A percentile compares a stretch with the other conserved stretches of the same genome.
These are phyloP conservation scores for Penicillium sp. DNA, from an alignment of 2,329 filamentous ascomycete genomes.

Conservation along the genomic window DNA sequence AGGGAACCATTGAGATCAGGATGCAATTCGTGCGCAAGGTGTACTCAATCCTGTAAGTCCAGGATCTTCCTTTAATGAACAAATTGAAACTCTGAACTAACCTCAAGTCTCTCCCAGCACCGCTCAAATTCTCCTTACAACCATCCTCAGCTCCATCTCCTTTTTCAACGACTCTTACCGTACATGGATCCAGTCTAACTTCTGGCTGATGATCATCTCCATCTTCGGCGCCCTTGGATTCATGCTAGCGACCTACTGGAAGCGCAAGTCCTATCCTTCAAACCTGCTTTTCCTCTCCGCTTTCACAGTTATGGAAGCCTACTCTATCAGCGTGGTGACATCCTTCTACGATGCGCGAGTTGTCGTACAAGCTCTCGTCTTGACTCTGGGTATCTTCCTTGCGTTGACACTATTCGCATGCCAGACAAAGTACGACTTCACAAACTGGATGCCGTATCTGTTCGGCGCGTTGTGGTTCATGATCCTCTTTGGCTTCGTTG, in stretches of 20 bases:
- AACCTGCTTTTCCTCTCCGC: slow-evolving; percentile 89
- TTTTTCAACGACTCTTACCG: slow-evolving; percentile 83
- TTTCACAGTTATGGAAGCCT: slow-evolving; percentile 91
- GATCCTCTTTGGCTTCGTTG: slow-evolving; percentile 90
- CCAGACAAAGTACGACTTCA: slow-evolving; percentile 98
- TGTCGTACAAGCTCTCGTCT: slow-evolving; percentile 84
- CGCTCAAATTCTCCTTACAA: slow-evolving; percentile 86
- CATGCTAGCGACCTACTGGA: slow-evolving; percentile 89
- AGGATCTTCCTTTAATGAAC: background rate
- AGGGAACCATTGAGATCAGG: slow-evolving; percentile 91
- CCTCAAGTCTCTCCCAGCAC: slow-evolving; percentile 51
- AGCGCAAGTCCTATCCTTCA: slow-evolving; percentile 90
- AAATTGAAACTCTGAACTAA: background rate
- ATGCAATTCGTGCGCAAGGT: slow-evolving; percentile 98
- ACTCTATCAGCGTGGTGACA: slow-evolving; percentile 87
- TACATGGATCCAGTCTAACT: slow-evolving; percentile 80
- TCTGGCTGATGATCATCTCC: slow-evolving; percentile 83
- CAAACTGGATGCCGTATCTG: slow-evolving; percentile 92
- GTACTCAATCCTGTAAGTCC: slow-evolving; percentile 79
- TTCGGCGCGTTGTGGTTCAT: slow-evolving; percentile 88
- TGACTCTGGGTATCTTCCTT: slow-evolving; percentile 71
- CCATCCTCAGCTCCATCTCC: slow-evolving; percentile 74
- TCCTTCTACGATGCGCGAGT: slow-evolving; percentile 83
- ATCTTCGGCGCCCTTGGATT: slow-evolving; percentile 80
- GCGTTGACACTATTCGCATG: slow-evolving; percentile 78